Evolutionary conservation across 192 early-diverging fungal species (phyloP), one percentile per base, ranked within the genome.

Genomic region (Mortierella hygrophila): DNA sequence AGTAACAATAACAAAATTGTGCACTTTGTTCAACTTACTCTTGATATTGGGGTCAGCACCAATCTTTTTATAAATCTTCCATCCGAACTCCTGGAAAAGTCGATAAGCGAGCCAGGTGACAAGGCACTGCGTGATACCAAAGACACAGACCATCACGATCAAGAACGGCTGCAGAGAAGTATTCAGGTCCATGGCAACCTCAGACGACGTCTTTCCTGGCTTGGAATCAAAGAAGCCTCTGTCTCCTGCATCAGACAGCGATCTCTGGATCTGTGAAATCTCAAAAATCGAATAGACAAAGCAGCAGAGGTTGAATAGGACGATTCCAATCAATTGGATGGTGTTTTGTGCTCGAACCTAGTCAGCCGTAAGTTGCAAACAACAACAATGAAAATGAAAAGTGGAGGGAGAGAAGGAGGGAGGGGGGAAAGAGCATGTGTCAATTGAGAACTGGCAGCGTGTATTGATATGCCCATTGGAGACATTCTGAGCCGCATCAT

Each of bases 211-310:
- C 37, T 42, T 81, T 23, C 57, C 69, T 16, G 29, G 42, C 13
- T 65, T 29, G 29, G 44, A 21, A 13, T 32, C 65, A 38, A 81
- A 82, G 26, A 77, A 70, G 9, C 23, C 29, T 20, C 74, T 44
- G n/a, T 54, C n/a, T 42, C 82, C 78, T 13, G 77, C 68, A 20
- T 57, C 49, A 44, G 52, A 44, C 1, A 88, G 69, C 46, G 93
- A 88, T 20, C 81, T 81, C 32, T 77, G 79, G 32, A 93, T 91
- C 75, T 95, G 93, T 32, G 82, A 83, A 70, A 92, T 92, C 78
- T 96, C 94, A 80, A 96, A 96, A 37, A 94, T 89, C 9, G 91
- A 88, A 88, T 96, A 96, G 63, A 83, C 83, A 49, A 94, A 92
- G 37, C 92, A 92, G 83, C 89, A 92, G 9, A 91, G n/a, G 78